phyloP scores from a whole-genome alignment of 768 basidiomycete genomes.

The Collybiopsis confluens region DNA sequence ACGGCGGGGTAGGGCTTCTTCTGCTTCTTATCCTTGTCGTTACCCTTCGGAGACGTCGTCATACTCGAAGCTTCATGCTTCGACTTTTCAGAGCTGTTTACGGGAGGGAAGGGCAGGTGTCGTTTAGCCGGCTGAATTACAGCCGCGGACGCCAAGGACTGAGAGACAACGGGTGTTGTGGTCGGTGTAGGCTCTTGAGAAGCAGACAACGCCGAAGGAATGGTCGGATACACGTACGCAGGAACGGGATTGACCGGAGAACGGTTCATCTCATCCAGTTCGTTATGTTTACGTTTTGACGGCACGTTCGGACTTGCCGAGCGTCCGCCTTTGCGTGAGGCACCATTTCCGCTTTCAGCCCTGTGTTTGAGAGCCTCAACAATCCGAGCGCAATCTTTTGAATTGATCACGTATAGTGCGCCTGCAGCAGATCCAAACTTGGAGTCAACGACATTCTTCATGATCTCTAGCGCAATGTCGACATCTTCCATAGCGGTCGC shows the following conservation, averaged over 20 bases:
- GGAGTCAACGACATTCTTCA: constrained; percentile 24
- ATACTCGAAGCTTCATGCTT: background rate
- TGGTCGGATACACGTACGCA: constrained; percentile 8
- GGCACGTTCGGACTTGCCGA: constrained; percentile 12
- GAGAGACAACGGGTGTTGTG: background rate
- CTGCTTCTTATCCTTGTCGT: constrained; percentile 6
- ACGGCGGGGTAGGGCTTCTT: constrained; percentile 5
- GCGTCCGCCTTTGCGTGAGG: constrained; percentile 1
- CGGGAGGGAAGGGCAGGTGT: constrained; percentile 1
- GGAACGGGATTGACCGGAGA: background rate
- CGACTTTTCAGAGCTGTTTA: background rate
- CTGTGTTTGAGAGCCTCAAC: constrained; percentile 2
- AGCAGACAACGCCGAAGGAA: background rate
- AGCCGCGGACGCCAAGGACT: background rate
- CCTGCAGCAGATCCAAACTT: constrained; percentile 26
- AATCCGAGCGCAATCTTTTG: constrained; percentile 26
- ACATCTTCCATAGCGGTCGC: constrained; percentile 44
- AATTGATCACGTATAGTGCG: constrained; percentile 25
- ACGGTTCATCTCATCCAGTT: constrained; percentile 22
- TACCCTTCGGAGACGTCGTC: background rate
- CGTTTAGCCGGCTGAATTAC: background rate
- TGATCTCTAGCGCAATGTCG: constrained; percentile 37
- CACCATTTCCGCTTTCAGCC: constrained; percentile 1
- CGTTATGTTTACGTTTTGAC: constrained; percentile 39
- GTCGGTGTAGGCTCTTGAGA: background rate